These are phyloP conservation scores for Thozetella sp. DNA, from an alignment of 495 filamentous ascomycete species.

Conservation along the genomic window DNA sequence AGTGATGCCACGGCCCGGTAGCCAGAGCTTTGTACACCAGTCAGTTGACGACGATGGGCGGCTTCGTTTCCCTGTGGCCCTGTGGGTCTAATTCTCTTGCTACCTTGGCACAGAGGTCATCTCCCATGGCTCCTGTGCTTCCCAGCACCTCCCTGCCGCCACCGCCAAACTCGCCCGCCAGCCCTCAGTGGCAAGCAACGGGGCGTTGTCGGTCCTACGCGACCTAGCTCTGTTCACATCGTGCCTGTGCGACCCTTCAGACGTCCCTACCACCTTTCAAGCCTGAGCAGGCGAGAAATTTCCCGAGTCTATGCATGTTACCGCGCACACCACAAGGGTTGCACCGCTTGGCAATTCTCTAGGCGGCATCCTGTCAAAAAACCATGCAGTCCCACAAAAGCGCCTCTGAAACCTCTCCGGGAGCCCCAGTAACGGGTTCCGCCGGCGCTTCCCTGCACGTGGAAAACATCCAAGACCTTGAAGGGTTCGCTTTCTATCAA, in stretches of 20 bases:
- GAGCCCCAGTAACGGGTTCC: background rate
- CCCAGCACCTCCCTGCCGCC: background rate
- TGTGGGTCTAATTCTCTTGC: background rate
- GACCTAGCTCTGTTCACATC: background rate
- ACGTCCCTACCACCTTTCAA: constrained; percentile 6
- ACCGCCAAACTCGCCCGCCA: background rate
- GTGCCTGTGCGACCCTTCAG: background rate
- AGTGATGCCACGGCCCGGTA: background rate
- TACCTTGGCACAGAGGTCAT: background rate
- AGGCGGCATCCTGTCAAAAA: constrained; percentile 23
- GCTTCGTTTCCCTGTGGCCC: background rate
- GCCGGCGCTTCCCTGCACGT: no score
- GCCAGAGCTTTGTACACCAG: background rate
- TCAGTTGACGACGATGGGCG: background rate
- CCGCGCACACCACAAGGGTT: constrained; percentile 20
- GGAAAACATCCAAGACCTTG: no score
- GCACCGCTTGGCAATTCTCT: constrained; percentile 17
- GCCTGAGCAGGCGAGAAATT: constrained; percentile 20
- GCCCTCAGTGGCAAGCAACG: background rate
- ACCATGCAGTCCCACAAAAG: constrained; percentile 13
- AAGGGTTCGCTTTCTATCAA: no score
- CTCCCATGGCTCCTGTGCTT: background rate
- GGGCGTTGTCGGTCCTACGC: background rate
- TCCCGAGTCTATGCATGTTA: constrained; percentile 33
- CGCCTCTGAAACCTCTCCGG: constrained; percentile 9